Conservation (phyloP, 2,329 filamentous ascomycete genomes). For the Coleophoma eucalyptorum region DNA sequence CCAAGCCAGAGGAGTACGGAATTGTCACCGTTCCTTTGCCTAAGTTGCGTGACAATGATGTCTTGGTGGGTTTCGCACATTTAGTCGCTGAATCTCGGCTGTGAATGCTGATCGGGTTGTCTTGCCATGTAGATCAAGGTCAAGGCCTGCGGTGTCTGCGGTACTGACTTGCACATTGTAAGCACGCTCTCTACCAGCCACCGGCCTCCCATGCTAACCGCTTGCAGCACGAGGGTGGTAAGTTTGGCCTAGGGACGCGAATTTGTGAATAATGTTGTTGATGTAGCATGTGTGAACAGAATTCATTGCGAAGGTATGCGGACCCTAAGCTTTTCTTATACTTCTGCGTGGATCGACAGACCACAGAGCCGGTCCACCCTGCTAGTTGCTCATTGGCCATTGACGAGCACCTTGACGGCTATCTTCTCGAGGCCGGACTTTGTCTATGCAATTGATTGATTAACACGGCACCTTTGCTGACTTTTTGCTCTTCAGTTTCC, state of each 20-base stretch:
- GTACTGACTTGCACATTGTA: constrained; percentile 46
- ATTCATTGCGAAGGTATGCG: constrained; percentile 50
- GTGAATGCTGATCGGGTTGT: constrained; percentile 20
- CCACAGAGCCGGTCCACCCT: constrained; percentile 6
- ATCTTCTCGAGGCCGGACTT: neutral
- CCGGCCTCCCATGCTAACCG: neutral
- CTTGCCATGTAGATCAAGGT: constrained; percentile 49
- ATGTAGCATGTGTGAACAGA: constrained; percentile 62
- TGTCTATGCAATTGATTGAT: constrained; percentile 1
- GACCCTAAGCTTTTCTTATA: neutral
- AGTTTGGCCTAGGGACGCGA: neutral
- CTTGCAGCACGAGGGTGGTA: constrained; percentile 1
- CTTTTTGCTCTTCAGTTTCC: constrained; percentile 50
- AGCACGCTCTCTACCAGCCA: neutral
- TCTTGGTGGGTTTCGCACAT: constrained; percentile 12
- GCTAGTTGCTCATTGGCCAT: constrained; percentile 5
- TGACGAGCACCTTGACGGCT: constrained; percentile 18
- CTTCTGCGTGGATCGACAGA: constrained; percentile 12
- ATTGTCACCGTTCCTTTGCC: constrained; percentile 61
- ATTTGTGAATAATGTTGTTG: constrained; percentile 36
- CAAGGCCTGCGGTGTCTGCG: constrained; percentile 63
- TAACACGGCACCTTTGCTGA: constrained; percentile 9
- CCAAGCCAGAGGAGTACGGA: constrained; percentile 57
- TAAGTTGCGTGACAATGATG: constrained; percentile 36
- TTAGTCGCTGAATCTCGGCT: constrained; percentile 45